Conservation (phyloP, 2,329 filamentous ascomycete species). For the Trichoderma pleuroti region DNA sequence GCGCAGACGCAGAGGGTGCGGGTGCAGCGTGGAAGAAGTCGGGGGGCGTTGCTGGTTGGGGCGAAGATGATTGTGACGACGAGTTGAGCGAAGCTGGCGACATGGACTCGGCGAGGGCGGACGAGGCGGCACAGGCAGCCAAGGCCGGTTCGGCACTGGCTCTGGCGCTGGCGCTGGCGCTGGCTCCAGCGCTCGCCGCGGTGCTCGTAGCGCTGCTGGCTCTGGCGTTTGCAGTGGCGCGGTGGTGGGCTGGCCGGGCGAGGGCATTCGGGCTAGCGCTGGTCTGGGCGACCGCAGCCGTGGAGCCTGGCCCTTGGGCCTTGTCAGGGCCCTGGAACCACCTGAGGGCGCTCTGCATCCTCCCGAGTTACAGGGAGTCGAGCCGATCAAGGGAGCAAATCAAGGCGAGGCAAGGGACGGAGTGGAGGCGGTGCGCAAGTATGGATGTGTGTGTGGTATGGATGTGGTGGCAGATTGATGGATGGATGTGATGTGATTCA, state of each 20-base stretch:
- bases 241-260: constrained; percentile 15
- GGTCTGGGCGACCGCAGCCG: constrained; percentile 1
- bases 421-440: background rate
- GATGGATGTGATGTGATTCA: background rate
- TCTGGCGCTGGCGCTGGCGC: constrained; percentile 3
- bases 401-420: background rate
- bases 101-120: constrained; percentile 26
- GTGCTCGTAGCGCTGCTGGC: constrained; percentile 20
- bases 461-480: background rate
- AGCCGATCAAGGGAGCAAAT: background rate
- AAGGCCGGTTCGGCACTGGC: constrained; percentile 16
- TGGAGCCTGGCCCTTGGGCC: constrained; percentile 11
- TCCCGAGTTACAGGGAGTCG: background rate
- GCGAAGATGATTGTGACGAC: constrained; percentile 35
- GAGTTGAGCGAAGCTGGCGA: constrained; percentile 35
- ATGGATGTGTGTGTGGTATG: background rate
- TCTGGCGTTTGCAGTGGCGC: constrained; percentile 18
- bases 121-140: constrained; percentile 21
- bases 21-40: constrained; percentile 26
- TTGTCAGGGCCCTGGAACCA: constrained; percentile 32
- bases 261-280: constrained; percentile 14
- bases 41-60: constrained; percentile 34
- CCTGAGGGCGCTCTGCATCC: constrained; percentile 26
- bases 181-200: constrained; percentile 22
- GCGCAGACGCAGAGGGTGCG: constrained; percentile 9